Evolutionary conservation across 129 eudicot genomes (phyloP), one percentile per base, ranked within the genome.

Genomic region (Artemisia tridentata): DNA sequence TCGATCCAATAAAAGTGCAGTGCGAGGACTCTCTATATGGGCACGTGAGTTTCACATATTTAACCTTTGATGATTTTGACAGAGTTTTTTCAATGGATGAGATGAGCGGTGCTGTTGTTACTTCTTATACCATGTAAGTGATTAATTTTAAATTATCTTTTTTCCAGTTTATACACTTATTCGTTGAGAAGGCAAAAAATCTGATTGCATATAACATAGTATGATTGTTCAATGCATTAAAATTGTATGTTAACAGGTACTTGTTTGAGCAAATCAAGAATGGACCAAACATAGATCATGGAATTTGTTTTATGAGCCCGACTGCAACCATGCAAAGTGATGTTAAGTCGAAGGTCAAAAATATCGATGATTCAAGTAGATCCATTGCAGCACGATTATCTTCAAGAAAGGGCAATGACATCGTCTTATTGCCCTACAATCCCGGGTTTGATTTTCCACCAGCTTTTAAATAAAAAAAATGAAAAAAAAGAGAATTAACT

Each of bases 311-410:
- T 46, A 46, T 46, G 50, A 46, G 50, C 50, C 50, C 50, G 50
- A 46, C 50, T 46, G 50, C 50, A 46, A 46, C 10, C 50, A 46
- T 46, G 50, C 50, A 5, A 6, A 57, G 63, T 7, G 63, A 2
- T 7, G 2, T 57, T 0, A 57, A 57, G 23, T 10, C 3, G 0
- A 27, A 60, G 21, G 9, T 5, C 18, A 10, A 27, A 60, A 60
- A 13, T 27, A 13, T 27, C 17, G 47, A 60, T 60, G 65, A 60
- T 60, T 12, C 47, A 27, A 60, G 65, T 60, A 60, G 46, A 60
- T 1, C 3, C 18, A n/a, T 52, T 11, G 57, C 57, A 11, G 57
- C 11, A 11, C 18, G 57, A n/a, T 52, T 60, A 14, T 60, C 46
- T 25, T 11, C 19, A 11, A 60, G 46, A 60, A 6, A 29, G 11